Conservation (phyloP, 2,329 filamentous ascomycete genomes). For the Colletotrichum sp. region DNA sequence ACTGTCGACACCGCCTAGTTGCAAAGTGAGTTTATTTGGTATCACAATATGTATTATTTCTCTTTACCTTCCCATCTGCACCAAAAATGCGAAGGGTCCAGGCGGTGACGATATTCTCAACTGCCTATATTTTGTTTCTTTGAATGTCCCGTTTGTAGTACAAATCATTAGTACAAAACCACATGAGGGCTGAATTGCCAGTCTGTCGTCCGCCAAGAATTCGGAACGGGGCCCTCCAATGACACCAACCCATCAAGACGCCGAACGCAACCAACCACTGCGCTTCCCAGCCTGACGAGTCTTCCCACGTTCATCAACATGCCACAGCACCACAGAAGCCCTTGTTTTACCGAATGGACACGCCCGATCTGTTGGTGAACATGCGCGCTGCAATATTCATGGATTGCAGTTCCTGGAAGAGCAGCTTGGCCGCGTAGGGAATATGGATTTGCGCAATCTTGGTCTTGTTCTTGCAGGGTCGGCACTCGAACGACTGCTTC, state of each 20-base stretch:
- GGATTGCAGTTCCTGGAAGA: conserved; percentile 96
- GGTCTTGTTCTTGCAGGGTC: conserved; percentile 98
- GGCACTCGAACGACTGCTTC: conserved; percentile 95
- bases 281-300: neutral
- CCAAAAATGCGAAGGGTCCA: neutral
- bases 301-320: neutral
- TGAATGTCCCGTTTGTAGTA: neutral
- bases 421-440: conserved; percentile 94
- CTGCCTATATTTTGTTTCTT: neutral
- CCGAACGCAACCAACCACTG: neutral
- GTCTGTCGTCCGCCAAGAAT: neutral
- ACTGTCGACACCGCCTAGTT: neutral
- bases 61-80: neutral
- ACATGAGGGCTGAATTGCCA: neutral
- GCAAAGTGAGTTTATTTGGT: neutral
- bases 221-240: neutral
- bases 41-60: neutral
- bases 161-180: conserved; percentile 11
- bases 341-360: conserved; percentile 65
- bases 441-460: conserved; percentile 98
- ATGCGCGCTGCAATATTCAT: conserved; percentile 99
- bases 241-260: neutral
- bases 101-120: no score
- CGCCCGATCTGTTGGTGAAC: conserved; percentile 87
- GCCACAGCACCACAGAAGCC: neutral